These are phyloP conservation scores for Glycyrrhiza uralensis DNA, from an alignment of 306 rosid species.

Conservation along the genomic window DNA sequence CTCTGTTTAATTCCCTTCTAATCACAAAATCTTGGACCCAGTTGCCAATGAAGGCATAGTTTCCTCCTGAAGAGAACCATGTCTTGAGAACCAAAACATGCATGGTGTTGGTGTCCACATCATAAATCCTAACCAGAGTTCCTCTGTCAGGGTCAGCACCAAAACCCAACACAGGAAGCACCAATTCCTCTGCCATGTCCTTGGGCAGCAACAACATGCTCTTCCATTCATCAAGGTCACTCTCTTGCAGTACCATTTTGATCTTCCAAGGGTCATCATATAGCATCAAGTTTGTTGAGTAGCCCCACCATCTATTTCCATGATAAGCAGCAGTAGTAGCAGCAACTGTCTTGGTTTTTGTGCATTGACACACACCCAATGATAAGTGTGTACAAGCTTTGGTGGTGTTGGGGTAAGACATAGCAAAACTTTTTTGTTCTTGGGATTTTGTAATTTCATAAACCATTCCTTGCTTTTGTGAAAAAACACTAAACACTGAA, in stretches of 20 bases:
- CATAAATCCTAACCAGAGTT: neutral
- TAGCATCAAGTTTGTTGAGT: neutral
- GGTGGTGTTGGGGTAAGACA: neutral
- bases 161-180: neutral
- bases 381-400: neutral
- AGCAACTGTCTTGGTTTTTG: neutral
- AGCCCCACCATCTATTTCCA: neutral
- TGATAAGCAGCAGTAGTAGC: neutral
- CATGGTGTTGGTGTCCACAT: neutral
- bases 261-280: slow-evolving; percentile 22
- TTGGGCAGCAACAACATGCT: neutral
- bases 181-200: neutral
- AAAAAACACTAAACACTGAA: no score
- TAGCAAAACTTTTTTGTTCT: neutral
- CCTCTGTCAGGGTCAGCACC: neutral
- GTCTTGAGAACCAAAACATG: neutral
- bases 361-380: slow-evolving; percentile 12
- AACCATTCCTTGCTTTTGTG: no score
- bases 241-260: slow-evolving; percentile 8
- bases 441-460: neutral
- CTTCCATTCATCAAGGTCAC: neutral
- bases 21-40: neutral
- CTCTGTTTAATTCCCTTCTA: neutral
- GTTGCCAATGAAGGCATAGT: neutral
- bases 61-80: neutral